phyloP scores from a whole-genome alignment of 306 rosid species.

The Cucumis melo region DNA sequence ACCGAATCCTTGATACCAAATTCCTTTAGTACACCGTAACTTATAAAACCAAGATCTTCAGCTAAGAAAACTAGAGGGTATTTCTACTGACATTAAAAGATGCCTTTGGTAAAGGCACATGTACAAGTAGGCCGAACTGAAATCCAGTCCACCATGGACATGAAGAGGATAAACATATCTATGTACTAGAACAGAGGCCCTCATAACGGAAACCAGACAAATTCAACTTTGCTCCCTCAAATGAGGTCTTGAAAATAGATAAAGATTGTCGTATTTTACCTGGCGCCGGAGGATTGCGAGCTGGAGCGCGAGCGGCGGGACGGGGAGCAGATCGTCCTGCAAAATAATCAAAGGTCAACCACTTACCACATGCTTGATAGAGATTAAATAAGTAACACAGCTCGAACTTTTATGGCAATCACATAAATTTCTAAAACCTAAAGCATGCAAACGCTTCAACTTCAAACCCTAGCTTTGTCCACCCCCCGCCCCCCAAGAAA shows the following conservation, averaged over 20 bases:
- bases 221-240: background rate
- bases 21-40: background rate
- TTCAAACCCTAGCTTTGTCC: background rate
- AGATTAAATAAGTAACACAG: background rate
- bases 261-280: background rate
- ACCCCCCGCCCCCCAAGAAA: background rate
- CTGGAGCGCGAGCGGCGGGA: conserved; percentile 6
- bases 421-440: background rate
- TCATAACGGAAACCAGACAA: background rate
- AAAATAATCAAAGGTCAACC: background rate
- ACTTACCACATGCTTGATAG: background rate
- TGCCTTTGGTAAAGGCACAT: background rate
- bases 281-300: conserved; percentile 12
- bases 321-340: conserved; percentile 19
- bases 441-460: background rate
- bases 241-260: background rate
- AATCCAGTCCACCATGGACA: background rate
- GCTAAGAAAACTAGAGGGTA: background rate
- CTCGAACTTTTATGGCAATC: background rate
- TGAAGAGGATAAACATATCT: background rate
- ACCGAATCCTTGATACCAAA: background rate
- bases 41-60: background rate
- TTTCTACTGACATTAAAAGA: background rate
- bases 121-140: background rate
- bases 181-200: background rate